Base-by-base conservation (phyloP, 768 basidiomycete species). In the Tubosaeta sp. region DNA sequence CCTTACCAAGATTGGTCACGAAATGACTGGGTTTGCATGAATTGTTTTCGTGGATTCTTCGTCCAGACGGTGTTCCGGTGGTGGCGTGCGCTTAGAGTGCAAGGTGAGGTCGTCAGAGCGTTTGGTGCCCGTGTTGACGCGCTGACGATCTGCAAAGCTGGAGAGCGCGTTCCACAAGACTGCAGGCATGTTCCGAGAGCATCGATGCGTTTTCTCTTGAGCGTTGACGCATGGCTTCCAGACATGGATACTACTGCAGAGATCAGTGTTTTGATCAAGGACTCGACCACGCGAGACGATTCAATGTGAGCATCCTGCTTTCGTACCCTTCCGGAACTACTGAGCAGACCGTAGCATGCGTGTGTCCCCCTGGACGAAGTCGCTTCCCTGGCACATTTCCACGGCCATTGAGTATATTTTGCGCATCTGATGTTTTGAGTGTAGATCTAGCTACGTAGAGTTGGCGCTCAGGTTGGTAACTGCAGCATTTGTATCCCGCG, bases 191-290 rank as follows among this genome's bases (percentile, higher is more conserved):
- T 49, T 40, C 19, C 21, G 34, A 45, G 19, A 45, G 19, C 29
- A 11, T 22, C 31, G 14, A 24, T 9, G 2, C 18, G 11, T 18
- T 25, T 8, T 32, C 14, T 21, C 6, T 39, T 27, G 5, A 34
- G 11, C 25, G 7, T 19, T 47, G 36, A 58, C 14, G 18, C 34
- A 25, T 39, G 19, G 13, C 2, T 29, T 3, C n/a, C 6, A 59
- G 57, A 36, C 49, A 54, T 18, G 57, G 52, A 18, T 57, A 46
- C 30, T 48, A 31, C 18, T 59, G 56, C 27, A 48, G 50, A 27
- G 51, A 53, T n/a, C 57, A 59, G 24, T 32, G 52, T 30, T 59
- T 29, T 14, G 40, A 57, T 4, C 3, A 18, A 21, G 57, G 57
- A 19, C 46, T 49, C 9, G 35, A 48, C 35, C 56, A 58, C 5